A percentile compares a stretch with the other conserved stretches of the same genome.
Evolutionary conservation across 192 early-diverging fungal genomes (phyloP).

Genomic region (Gonapodya prolifera): DNA sequence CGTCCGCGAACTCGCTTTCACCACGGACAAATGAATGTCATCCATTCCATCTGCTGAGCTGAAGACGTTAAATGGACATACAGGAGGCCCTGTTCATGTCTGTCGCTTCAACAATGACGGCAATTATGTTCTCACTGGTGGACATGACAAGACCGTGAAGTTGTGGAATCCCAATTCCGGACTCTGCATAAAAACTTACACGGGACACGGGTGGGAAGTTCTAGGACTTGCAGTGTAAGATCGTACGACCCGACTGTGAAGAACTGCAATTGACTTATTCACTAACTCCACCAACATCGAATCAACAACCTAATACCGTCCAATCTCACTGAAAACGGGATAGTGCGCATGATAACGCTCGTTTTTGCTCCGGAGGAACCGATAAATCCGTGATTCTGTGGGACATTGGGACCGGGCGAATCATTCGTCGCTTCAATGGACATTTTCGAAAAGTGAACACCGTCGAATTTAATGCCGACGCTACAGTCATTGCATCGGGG

Average conservation of each 20-base stretch:
- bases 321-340: not conserved
- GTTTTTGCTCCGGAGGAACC: conserved; percentile 65
- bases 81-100: conserved; percentile 49
- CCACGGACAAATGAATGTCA: too few species aligned
- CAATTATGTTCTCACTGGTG: conserved; percentile 71
- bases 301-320: conserved; percentile 6
- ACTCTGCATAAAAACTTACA: conserved; percentile 59
- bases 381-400: conserved; percentile 75
- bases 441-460: conserved; percentile 78
- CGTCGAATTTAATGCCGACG: conserved; percentile 66
- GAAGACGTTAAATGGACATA: conserved; percentile 41
- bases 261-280: not conserved
- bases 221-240: conserved; percentile 53
- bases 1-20: too few species aligned
- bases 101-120: conserved; percentile 56
- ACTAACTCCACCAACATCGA: conserved; percentile 17
- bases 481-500: conserved; percentile 67
- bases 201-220: conserved; percentile 77
- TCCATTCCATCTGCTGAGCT: conserved; percentile 13
- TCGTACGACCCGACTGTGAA: not conserved
- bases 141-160: conserved; percentile 55
- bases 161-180: conserved; percentile 55
- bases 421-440: conserved; percentile 59
- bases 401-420: conserved; percentile 66
- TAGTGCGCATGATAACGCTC: conserved; percentile 42